Evolutionary conservation across 306 rosid species (phyloP).

Genomic region (Lupinus albus): DNA sequence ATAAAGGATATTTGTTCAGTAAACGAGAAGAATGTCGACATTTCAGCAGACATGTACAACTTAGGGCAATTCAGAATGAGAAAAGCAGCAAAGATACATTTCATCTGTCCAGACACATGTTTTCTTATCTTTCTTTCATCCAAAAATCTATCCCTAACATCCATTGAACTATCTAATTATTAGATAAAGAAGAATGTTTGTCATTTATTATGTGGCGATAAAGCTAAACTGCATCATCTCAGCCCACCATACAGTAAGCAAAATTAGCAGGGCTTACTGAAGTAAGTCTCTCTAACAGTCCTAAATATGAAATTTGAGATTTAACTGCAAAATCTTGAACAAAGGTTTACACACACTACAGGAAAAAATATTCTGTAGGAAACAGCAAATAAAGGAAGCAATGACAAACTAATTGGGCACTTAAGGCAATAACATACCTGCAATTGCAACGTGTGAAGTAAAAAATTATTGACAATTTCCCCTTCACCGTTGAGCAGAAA

Average conservation of each 20-base stretch:
- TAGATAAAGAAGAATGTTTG: not conserved
- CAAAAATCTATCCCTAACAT: constrained; percentile 20
- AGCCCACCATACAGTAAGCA: not conserved
- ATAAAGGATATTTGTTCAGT: constrained; percentile 17
- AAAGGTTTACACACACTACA: constrained; percentile 2
- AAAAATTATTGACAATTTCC: constrained; percentile 85
- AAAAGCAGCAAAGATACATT: not conserved
- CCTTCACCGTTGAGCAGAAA: constrained; percentile 86
- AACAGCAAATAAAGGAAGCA: constrained; percentile 10
- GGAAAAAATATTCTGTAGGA: constrained; percentile 12
- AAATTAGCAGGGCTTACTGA: constrained; percentile 9
- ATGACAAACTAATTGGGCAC: constrained; percentile 31
- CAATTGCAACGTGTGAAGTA: constrained; percentile 83
- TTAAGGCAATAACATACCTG: constrained; percentile 57
- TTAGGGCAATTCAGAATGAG: constrained; percentile 22
- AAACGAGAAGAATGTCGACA: not conserved
- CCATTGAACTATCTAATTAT: constrained; percentile 11
- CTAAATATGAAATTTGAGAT: constrained; percentile 8
- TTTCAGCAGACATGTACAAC: constrained; percentile 13
- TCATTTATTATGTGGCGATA: constrained; percentile 4
- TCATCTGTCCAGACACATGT: not conserved
- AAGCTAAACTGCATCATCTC: constrained; percentile 19
- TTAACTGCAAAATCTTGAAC: constrained; percentile 2
- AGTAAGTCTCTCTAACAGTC: constrained; percentile 17
- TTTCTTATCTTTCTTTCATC: constrained; percentile 3